phyloP scores from a whole-genome alignment of 208 protist genomes.

The Leptomonas seymouri region DNA sequence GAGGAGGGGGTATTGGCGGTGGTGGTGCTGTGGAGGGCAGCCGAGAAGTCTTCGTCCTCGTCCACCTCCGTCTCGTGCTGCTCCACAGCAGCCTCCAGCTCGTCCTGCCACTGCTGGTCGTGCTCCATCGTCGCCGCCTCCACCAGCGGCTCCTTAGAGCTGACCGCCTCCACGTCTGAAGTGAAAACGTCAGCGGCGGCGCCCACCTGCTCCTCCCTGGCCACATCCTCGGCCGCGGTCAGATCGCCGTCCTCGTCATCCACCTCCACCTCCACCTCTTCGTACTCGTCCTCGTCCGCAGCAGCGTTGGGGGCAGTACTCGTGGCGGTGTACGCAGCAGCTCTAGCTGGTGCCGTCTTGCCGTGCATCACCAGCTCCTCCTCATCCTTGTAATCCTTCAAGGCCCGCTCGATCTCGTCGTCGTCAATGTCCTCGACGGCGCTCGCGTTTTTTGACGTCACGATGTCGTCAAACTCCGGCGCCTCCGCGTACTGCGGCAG shows the following conservation, averaged over 20 bases:
- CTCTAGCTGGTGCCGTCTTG: constrained; percentile 8
- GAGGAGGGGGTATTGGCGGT: constrained; percentile 20
- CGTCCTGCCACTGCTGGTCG: constrained; percentile 27
- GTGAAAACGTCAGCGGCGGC: constrained; percentile 2
- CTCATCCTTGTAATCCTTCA: constrained; percentile 41
- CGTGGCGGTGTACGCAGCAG: constrained; percentile 14
- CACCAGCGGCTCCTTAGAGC: not conserved
- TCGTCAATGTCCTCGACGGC: constrained; percentile 48
- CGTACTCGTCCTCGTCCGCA: constrained; percentile 28
- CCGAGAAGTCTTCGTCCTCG: constrained; percentile 27
- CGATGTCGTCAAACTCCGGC: constrained; percentile 36
- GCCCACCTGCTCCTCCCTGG: constrained; percentile 7
- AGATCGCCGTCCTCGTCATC: constrained; percentile 28
- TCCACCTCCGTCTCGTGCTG: constrained; percentile 36
- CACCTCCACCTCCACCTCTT: constrained; percentile 44
- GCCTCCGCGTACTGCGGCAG: constrained; percentile 49
- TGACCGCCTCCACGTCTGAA: constrained; percentile 17
- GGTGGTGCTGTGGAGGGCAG: constrained; percentile 17
- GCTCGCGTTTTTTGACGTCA: constrained; percentile 49
- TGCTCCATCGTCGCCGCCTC: not conserved
- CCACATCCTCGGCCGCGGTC: constrained; percentile 20
- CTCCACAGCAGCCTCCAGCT: constrained; percentile 34
- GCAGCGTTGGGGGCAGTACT: constrained; percentile 10
- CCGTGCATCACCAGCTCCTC: constrained; percentile 25
- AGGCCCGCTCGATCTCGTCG: constrained; percentile 45